Evolutionary conservation across 2,329 filamentous ascomycete species (phyloP), one percentile per base, ranked within the genome.

Genomic region (Colletotrichum cuscutae): DNA sequence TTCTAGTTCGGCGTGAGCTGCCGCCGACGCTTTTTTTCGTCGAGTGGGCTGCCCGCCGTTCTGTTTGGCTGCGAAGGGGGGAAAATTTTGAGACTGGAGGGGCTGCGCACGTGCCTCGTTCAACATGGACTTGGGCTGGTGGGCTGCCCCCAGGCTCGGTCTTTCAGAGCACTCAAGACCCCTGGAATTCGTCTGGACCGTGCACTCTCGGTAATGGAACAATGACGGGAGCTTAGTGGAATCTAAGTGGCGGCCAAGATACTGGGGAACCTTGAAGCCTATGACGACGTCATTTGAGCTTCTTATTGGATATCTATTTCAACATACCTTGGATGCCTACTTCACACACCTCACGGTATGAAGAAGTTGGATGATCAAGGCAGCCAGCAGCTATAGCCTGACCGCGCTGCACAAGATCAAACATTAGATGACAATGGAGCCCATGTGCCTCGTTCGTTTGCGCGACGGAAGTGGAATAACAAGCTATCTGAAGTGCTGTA

Each of bases 71-170:
- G 35, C n/a, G 13, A 46, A 42, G 37, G 69, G 65, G 56, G 56
- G 26, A 65, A 72, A 72, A 65, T 37, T 72, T 72, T 70, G 66
- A 61, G 70, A 69, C 65, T 69, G 70, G 70, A 72, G 70, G 70
- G 70, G 66, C 66, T 70, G 70, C 46, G 70, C 71, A 71, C 66
- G 71, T 71, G 71, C 66, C 70, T 60, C 60, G 54, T 19, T 72
- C 46, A 60, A 53, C 37, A 2, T 42, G 37, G 37, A 42, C 37
- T 42, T 42, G 13, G 37, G 13, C 37, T 42, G 12, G 30, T 26
- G 49, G 61, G 46, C 32, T 24, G 49, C 59, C 22, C 22, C n/a
- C 24, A 37, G 22, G 42, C 46, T 56, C 15, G 12, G 32, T 32
- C 32, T 11, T 32, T 32, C 32, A 30, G 24, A 11, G 28, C 49